Evolutionary conservation across 352 stramenopile genomes (phyloP).

Genomic region (Phytophthora pluvialis): DNA sequence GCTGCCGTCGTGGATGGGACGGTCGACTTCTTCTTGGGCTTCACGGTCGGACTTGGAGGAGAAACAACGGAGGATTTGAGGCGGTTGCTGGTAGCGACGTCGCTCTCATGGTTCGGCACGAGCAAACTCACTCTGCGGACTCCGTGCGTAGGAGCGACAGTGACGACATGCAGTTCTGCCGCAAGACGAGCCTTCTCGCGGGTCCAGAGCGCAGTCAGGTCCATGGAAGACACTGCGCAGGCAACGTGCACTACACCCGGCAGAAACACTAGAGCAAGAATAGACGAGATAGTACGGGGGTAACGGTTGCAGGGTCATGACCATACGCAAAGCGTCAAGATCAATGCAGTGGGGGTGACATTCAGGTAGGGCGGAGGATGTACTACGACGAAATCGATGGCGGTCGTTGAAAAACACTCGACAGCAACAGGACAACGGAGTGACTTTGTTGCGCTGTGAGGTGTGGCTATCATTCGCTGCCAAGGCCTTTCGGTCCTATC

Average conservation of each 20-base stretch:
- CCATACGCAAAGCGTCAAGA: no score
- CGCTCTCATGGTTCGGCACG: not conserved
- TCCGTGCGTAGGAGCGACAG: not conserved
- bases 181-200: constrained; percentile 55
- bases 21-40: constrained; percentile 24
- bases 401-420: no score
- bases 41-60: constrained; percentile 3
- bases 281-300: no score
- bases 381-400: no score
- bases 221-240: constrained; percentile 40
- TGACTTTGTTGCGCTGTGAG: no score
- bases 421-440: no score
- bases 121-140: constrained; percentile 19
- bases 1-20: not conserved
- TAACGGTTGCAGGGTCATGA: no score
- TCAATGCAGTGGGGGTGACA: no score
- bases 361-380: no score
- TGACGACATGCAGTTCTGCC: constrained; percentile 10
- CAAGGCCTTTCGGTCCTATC: no score
- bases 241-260: not conserved
- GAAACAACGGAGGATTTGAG: not conserved
- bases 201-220: constrained; percentile 59
- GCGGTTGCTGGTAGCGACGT: constrained; percentile 5
- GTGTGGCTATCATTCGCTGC: no score
- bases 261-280: no score